Base-by-base conservation (phyloP, 2,329 filamentous ascomycete species). In the Clathrospora elynae region DNA sequence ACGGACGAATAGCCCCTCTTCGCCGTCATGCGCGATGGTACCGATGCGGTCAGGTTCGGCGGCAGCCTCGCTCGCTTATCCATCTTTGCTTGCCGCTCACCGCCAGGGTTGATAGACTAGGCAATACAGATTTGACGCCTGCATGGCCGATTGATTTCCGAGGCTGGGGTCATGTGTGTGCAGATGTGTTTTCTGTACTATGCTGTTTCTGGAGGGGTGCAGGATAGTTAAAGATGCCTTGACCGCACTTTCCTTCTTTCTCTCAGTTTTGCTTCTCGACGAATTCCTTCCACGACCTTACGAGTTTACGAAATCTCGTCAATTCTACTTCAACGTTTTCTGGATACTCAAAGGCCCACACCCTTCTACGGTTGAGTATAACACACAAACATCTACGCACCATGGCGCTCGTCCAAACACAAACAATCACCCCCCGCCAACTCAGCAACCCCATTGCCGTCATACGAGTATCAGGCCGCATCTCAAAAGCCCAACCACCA, bases 381-480 rank as follows among this genome's bases (percentile, higher is more conserved):
- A 10, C 32, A 4, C 22, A 20, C 31, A 42, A 30, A 29, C 35
- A 17, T 11, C 13, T 30, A 30, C 5, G 20, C 11, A 40, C 31
- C 44, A 61, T 61, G 57, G 55, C 55, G 19, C 55, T 55, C n/a
- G 51, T 58, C 18, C 55, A 59, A 39, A 61, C 55, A n/a, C 57
- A 61, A 37, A 61, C 55, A n/a, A 57, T 59, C 31, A 47, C 50
- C 29, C 46, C 51, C 34, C 51, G 49, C 42, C 51, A 54, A 19
- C 50, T 58, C 44, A 38, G 41, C 46, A 61, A 46, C 43, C 53
- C 54, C 22, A 37, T 51, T 37, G 53, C 50, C 38, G 51, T 59
- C 28, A 45, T 60, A 18, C 42, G 49, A 31, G 38, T 46, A n/a
- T 54, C 55, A 3, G 49, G 49, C 26, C 53, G 56, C 31, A 37